Percentiles rank a stretch among this genome's conserved stretches.
Evolutionary conservation across 352 stramenopile genomes (phyloP).

Genomic region (Globisporangium radiosum): DNA sequence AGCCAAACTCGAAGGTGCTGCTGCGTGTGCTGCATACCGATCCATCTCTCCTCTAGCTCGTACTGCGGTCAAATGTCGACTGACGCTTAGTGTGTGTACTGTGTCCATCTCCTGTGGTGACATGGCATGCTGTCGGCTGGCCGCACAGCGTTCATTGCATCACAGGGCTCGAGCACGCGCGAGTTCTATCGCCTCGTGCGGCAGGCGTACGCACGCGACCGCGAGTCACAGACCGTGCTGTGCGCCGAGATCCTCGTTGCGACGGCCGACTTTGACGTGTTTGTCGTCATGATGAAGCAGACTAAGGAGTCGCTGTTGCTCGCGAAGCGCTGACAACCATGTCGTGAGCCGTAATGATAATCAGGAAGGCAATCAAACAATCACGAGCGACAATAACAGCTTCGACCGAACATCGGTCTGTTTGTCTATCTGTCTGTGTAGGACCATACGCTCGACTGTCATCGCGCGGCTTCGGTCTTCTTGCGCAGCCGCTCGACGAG

Average conservation of each 20-base stretch:
- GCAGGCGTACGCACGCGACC: conserved; percentile 45
- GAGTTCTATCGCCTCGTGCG: conserved; percentile 66
- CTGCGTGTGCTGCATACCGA: neutral
- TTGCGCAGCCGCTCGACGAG: conserved; percentile 63
- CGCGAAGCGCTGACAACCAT: conserved; percentile 29
- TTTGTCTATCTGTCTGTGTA: neutral
- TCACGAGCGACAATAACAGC: neutral
- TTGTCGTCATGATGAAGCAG: conserved; percentile 81
- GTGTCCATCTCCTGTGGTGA: no score
- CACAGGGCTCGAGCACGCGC: conserved; percentile 46
- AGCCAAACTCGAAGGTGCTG: conserved; percentile 61
- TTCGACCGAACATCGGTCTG: neutral
- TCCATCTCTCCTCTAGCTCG: neutral
- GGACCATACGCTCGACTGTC: neutral
- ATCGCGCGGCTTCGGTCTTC: conserved; percentile 51
- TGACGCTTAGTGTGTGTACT: neutral
- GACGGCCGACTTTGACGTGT: conserved; percentile 75
- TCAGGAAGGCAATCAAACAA: no score
- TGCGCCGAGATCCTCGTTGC: conserved; percentile 75
- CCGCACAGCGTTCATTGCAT: conserved; percentile 46
- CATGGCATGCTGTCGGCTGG: no score
- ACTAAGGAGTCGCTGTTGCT: conserved; percentile 61
- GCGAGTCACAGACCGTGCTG: conserved; percentile 52
- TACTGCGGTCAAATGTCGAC: neutral
- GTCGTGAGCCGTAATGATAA: no score